Base-by-base conservation (phyloP, 768 basidiomycete genomes). In the Austroboletus eburneus region DNA sequence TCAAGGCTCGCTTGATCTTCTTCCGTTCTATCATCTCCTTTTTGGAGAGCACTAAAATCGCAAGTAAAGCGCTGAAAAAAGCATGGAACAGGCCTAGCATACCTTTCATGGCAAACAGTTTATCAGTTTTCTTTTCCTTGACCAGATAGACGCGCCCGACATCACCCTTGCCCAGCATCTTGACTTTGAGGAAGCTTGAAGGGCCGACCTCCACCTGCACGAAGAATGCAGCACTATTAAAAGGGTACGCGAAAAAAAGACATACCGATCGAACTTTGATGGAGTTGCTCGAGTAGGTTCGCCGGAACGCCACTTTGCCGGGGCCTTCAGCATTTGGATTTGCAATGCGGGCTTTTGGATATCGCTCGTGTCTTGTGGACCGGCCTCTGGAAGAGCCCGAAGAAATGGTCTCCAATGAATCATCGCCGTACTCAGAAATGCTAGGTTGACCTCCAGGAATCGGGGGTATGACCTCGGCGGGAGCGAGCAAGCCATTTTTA, bases 21-120 rank as follows among this genome's bases (percentile, higher is more conserved):
- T 95, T 96, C 59, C 96, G 83, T 72, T 95, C 92, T 67, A 99
- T 94, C 95, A 99, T 98, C 75, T 99, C 96, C 75, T 88, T 91
- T 75, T 98, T 98, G 42, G 93, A 96, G 37, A 99, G 75, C 20
- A 99, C 96, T 95, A 67, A 61, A 63, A 69, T 63, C 65, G 70
- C 3, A 48, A 27, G 47, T 55, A 22, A 56, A 49, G 41, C 32
- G 44, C 41, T 40, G 42, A 22, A 7, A 46, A 45, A 32, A 10
- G 42, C 18, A 27, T 39, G 40, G 30, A 34, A 35, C 40, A 39
- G 36, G 52, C 29, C 14, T 46, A 34, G 66, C 79, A 62, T 74
- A 92, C 94, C 94, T 83, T 99, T 99, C 96, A 99, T 99, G 48
- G 96, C 96, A 70, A 84, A 99, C 52, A 98, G 75, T 70, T 95